Evolutionary conservation across 2,329 filamentous ascomycete species (phyloP), one percentile per base, ranked within the genome.

Genomic region (Colletotrichum musicola): DNA sequence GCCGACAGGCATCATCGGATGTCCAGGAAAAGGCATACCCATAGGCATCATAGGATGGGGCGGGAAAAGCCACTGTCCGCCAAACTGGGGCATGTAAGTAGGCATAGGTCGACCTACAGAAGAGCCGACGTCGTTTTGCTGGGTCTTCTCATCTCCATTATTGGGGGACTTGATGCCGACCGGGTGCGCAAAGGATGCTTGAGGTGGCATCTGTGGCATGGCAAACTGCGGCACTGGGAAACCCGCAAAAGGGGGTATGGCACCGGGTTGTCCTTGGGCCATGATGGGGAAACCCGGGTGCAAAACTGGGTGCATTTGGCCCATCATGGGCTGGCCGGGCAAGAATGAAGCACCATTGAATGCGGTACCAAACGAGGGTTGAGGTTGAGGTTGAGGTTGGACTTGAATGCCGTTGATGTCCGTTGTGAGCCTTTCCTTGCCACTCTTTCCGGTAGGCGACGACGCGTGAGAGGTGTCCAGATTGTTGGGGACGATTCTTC

Each of bases 401-500:
- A 35, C 30, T 35, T 77, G 77, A 1, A 76, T 63, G 5, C 62
- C 61, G 27, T 60, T 68, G 55, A 47, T 22, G 13, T 80, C 78
- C 2, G 73, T 57, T 2, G 59, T 57, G 40, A 64, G 42, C 57
- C 74, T 81, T 35, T 87, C 85, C 65, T 81, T 85, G 62, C 78
- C 72, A 76, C 81, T 83, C 75, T 88, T 89, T 6, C 81, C 74
- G 4, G 84, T 84, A 3, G 86, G 86, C 9, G 88, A 89, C n/a
- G 53, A 89, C n/a, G 53, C 60, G 50, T 68, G 62, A 5, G 81
- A 79, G 2, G 84, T 80, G 13, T 81, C 83, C 50, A 88, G 84
- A 40, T 84, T 90, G 73, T 91, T 91, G 56, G 89, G 89, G 1
- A 92, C 89, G 72, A 92, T 91, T 44, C 88, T 84, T 49, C 89